phyloP scores from a whole-genome alignment of 768 basidiomycete species.

The Tremella yokohamensis region DNA sequence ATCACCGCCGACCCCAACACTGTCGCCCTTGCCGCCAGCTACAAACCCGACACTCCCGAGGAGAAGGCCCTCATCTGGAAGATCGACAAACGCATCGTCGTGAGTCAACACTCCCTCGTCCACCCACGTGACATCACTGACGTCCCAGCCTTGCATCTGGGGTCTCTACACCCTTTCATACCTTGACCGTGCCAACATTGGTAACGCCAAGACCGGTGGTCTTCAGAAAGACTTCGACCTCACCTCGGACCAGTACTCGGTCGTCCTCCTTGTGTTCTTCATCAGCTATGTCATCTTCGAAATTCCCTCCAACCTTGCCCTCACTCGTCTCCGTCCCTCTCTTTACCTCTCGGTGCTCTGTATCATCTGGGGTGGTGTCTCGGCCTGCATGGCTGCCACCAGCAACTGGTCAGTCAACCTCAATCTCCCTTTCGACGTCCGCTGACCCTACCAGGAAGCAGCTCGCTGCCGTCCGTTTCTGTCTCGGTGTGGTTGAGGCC shows the following conservation, averaged over 20 bases:
- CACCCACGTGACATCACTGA: constrained; percentile 1
- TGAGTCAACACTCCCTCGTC: constrained; percentile 7
- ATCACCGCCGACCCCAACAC: constrained; percentile 21
- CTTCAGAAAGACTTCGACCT: constrained; percentile 43
- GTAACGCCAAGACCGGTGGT: constrained; percentile 50
- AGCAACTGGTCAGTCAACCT: constrained; percentile 23
- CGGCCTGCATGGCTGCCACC: constrained; percentile 45
- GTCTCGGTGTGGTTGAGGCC: constrained; percentile 23
- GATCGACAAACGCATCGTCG: constrained; percentile 40
- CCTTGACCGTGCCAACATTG: constrained; percentile 48
- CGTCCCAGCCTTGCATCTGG: constrained; percentile 34
- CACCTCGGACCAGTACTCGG: constrained; percentile 47
- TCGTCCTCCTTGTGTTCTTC: constrained; percentile 44
- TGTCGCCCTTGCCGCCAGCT: constrained; percentile 29
- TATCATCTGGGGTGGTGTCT: constrained; percentile 48
- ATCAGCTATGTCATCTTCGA: constrained; percentile 40
- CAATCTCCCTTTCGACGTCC: not conserved
- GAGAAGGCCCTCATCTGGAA: constrained; percentile 39
- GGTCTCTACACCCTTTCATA: constrained; percentile 39
- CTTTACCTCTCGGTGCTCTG: constrained; percentile 46
- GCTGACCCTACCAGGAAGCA: constrained; percentile 9
- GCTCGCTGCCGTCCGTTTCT: constrained; percentile 37
- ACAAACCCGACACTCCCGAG: constrained; percentile 33
- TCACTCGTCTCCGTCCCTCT: constrained; percentile 44
- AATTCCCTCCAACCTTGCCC: constrained; percentile 45